A percentile compares a stretch with the other conserved stretches of the same genome.
Conservation (phyloP, 2,329 filamentous ascomycete genomes). For the Fusarium begoniae region DNA sequence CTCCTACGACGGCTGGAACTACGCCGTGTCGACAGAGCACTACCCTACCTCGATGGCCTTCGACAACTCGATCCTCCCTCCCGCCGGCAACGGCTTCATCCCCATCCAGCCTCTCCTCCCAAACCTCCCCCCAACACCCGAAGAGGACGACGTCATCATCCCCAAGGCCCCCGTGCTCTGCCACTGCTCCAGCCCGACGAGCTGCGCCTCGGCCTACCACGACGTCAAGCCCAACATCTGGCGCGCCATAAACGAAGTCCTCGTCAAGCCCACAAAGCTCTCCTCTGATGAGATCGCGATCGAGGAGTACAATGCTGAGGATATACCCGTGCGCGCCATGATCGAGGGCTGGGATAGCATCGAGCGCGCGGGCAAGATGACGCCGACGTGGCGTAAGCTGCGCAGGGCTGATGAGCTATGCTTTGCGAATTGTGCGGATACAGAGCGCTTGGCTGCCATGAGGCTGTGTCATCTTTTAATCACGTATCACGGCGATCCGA, state of each 20-base stretch:
- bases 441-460: conserved; percentile 39
- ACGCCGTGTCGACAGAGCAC: background rate
- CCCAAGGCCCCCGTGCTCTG: background rate
- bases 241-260: conserved; percentile 39
- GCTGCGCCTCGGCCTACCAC: background rate
- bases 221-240: conserved; percentile 33
- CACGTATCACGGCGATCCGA: conserved; percentile 42
- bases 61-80: conserved; percentile 3
- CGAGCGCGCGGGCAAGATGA: conserved; percentile 39
- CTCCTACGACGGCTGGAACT: conserved; percentile 16
- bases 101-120: background rate
- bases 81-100: background rate
- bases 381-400: conserved; percentile 41
- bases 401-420: conserved; percentile 38
- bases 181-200: conserved; percentile 17
- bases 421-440: conserved; percentile 26
- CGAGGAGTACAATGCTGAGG: conserved; percentile 37
- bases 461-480: conserved; percentile 41
- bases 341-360: conserved; percentile 45
- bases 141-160: conserved; percentile 18
- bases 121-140: background rate
- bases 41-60: conserved; percentile 17
- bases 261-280: conserved; percentile 20
- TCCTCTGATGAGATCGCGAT: conserved; percentile 22
- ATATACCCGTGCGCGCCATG: conserved; percentile 39